Percentiles rank a stretch among this genome's conserved stretches.
Evolutionary conservation across 2,329 filamentous ascomycete genomes (phyloP).

Genomic region (Trichoderma sp.): DNA sequence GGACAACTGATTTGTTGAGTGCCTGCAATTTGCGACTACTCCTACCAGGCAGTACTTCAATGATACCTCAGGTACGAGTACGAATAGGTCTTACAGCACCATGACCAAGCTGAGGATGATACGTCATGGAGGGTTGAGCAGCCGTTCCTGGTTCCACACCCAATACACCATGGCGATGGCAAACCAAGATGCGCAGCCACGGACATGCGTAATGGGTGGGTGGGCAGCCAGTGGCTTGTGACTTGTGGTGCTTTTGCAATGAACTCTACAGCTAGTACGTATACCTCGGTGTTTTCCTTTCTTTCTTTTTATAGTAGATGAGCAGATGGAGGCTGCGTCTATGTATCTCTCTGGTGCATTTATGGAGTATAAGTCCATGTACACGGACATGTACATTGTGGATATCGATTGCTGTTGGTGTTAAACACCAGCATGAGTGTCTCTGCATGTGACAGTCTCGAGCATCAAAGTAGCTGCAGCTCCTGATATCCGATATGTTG

Average conservation of each 20-base stretch:
- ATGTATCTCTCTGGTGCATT: not conserved
- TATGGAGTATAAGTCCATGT: not conserved
- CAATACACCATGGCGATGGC: constrained; percentile 3
- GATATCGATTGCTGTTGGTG: not conserved
- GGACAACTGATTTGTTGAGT: too few relatives aligned
- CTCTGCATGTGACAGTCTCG: not conserved
- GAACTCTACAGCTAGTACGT: not conserved
- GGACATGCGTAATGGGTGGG: constrained; percentile 2
- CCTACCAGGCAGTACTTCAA: not conserved
- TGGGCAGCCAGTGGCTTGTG: not conserved
- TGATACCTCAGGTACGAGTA: not conserved
- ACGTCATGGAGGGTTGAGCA: constrained; percentile 3
- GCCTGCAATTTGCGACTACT: too few relatives aligned
- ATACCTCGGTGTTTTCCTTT: not conserved
- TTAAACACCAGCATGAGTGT: not conserved
- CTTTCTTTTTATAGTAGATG: not conserved
- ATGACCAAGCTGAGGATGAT: not conserved
- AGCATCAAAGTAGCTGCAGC: not conserved
- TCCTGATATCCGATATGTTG: too few relatives aligned
- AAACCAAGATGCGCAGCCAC: constrained; percentile 16
- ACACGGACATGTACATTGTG: not conserved
- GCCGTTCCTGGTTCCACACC: constrained; percentile 10
- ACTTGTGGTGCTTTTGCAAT: not conserved
- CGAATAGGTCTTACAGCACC: not conserved
- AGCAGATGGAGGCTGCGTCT: not conserved